phyloP scores from a whole-genome alignment of 768 basidiomycete species.

The Lactarius quietus region DNA sequence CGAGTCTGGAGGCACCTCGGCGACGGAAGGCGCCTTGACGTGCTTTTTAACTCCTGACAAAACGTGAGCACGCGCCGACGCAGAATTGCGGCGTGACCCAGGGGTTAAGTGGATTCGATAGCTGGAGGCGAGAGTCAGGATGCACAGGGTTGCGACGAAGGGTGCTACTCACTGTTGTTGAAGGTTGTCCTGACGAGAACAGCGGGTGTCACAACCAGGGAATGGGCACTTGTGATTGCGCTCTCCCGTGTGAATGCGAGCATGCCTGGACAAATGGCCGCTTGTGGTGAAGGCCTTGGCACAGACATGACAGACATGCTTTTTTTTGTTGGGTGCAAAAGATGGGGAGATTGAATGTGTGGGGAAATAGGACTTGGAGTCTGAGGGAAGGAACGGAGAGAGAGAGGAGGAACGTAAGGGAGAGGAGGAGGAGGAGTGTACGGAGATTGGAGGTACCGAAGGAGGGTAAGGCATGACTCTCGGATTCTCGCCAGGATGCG shows the following conservation, averaged over 20 bases:
- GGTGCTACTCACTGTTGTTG: slow-evolving; percentile 50
- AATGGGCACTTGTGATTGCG: slow-evolving; percentile 91
- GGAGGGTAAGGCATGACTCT: slow-evolving; percentile 15
- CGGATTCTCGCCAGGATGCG: neutral
- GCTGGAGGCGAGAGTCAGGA: slow-evolving; percentile 36
- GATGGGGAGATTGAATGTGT: neutral
- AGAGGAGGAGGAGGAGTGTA: slow-evolving; percentile 10
- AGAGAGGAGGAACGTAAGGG: neutral
- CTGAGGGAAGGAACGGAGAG: slow-evolving; percentile 2
- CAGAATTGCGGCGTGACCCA: slow-evolving; percentile 65
- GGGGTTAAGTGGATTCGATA: slow-evolving; percentile 82
- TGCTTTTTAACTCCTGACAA: slow-evolving; percentile 19
- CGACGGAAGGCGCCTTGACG: slow-evolving; percentile 19
- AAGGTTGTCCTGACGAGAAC: slow-evolving; percentile 87
- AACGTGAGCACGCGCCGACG: slow-evolving; percentile 38
- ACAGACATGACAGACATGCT: slow-evolving; percentile 68
- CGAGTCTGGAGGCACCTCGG: slow-evolving; percentile 23
- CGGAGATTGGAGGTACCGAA: slow-evolving; percentile 15
- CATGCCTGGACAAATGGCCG: slow-evolving; percentile 84
- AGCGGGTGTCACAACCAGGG: slow-evolving; percentile 91
- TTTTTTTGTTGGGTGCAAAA: slow-evolving; percentile 28
- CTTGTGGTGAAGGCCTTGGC: slow-evolving; percentile 81
- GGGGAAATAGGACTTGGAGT: neutral
- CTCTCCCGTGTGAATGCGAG: slow-evolving; percentile 89
- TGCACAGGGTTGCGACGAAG: neutral